phyloP scores from a whole-genome alignment of 768 basidiomycete genomes.

The Mycena olivaceomarginata region DNA sequence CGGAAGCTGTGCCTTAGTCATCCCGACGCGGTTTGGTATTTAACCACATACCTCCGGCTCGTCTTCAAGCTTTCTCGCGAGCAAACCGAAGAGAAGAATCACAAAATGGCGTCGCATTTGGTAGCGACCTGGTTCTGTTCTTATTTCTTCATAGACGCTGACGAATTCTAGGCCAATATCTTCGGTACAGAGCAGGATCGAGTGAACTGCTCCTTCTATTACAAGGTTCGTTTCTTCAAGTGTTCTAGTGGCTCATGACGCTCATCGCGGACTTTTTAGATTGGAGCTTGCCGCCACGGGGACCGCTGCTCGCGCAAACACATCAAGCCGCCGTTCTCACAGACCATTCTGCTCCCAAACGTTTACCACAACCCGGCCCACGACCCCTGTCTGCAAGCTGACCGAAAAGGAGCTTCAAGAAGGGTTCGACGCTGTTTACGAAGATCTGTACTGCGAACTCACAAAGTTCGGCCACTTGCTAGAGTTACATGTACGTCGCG shows the following conservation, averaged over 20 bases:
- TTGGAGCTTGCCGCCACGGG: constrained; percentile 98
- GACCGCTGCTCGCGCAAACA: constrained; percentile 99
- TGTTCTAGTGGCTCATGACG: constrained; percentile 34
- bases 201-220: constrained; percentile 99
- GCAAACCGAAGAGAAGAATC: constrained; percentile 25
- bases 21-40: not conserved
- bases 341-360: constrained; percentile 96
- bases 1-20: constrained; percentile 18
- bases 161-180: constrained; percentile 85
- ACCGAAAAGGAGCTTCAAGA: constrained; percentile 92
- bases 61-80: constrained; percentile 21
- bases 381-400: constrained; percentile 92
- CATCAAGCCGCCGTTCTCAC: constrained; percentile 97
- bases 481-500: constrained; percentile 89
- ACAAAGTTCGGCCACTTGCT: constrained; percentile 96
- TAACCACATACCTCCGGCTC: constrained; percentile 22
- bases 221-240: constrained; percentile 71
- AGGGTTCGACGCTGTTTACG: constrained; percentile 95
- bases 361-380: constrained; percentile 99
- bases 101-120: constrained; percentile 84
- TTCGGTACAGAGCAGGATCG: constrained; percentile 96
- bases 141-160: constrained; percentile 7
- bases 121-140: constrained; percentile 61
- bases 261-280: constrained; percentile 67
- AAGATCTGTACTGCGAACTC: constrained; percentile 96